Conservation (phyloP, 2,329 filamentous ascomycete species). For the Thelonectria discophora region DNA sequence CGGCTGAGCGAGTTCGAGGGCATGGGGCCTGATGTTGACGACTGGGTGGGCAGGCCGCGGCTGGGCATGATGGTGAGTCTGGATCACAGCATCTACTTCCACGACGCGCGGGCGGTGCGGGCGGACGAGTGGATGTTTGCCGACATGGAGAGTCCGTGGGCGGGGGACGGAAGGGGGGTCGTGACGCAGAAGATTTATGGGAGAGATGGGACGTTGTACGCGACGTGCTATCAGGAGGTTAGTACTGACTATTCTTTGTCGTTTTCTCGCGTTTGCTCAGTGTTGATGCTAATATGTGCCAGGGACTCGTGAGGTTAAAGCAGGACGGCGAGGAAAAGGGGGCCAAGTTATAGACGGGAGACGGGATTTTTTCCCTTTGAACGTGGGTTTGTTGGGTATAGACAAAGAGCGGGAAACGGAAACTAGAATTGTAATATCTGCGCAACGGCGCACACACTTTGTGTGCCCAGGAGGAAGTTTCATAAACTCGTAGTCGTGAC, state of each 20-base stretch:
- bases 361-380: background rate
- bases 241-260: conserved; percentile 44
- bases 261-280: background rate
- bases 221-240: conserved; percentile 83
- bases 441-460: too few relatives aligned
- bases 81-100: conserved; percentile 78
- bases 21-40: conserved; percentile 50
- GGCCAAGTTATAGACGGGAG: conserved; percentile 45
- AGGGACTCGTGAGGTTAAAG: conserved; percentile 63
- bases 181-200: conserved; percentile 80
- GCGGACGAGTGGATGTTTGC: conserved; percentile 81
- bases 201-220: conserved; percentile 75
- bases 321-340: conserved; percentile 49
- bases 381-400: background rate
- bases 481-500: background rate
- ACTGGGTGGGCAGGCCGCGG: conserved; percentile 61
- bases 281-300: conserved; percentile 11
- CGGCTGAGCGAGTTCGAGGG: conserved; percentile 55
- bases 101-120: conserved; percentile 65
- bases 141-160: conserved; percentile 84
- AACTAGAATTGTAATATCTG: background rate
- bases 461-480: too few relatives aligned
- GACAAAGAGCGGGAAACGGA: background rate
- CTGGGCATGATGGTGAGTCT: conserved; percentile 88
- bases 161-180: conserved; percentile 78